Percentiles rank a stretch among this genome's conserved stretches.
These are phyloP conservation scores for Ustilago loliicola DNA, from an alignment of 1,284 basidiomycete genomes.

Conservation along the genomic window DNA sequence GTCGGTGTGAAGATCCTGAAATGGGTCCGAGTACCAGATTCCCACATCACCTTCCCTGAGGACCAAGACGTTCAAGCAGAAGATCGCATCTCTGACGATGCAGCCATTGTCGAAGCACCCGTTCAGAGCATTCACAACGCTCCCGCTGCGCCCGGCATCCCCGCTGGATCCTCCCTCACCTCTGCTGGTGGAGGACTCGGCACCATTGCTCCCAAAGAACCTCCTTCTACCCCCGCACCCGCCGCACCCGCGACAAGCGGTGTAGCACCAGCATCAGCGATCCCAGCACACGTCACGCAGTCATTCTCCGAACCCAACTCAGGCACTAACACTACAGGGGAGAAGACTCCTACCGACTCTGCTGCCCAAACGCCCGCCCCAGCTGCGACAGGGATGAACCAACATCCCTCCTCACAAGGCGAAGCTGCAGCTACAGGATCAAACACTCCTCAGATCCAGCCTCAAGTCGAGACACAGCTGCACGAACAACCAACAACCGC, in stretches of 20 bases:
- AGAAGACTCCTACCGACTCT: slow-evolving; percentile 29
- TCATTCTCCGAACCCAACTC: slow-evolving; percentile 25
- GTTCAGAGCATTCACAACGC: slow-evolving; percentile 52
- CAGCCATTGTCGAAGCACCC: slow-evolving; percentile 43
- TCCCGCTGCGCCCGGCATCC: slow-evolving; percentile 18
- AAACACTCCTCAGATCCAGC: slow-evolving; percentile 33
- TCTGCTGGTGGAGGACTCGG: slow-evolving; percentile 36
- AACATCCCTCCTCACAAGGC: slow-evolving; percentile 21
- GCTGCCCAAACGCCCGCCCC: slow-evolving; percentile 24
- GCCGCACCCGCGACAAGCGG: slow-evolving; percentile 2
- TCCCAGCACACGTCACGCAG: slow-evolving; percentile 31
- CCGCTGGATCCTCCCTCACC: slow-evolving; percentile 14
- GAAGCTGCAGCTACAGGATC: slow-evolving; percentile 13
- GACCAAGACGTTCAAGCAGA: slow-evolving; percentile 42
- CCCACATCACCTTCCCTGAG: slow-evolving; percentile 28
- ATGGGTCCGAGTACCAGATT: slow-evolving; percentile 29
- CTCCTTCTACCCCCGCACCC: slow-evolving; percentile 17
- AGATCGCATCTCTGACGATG: slow-evolving; percentile 32
- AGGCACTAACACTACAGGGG: slow-evolving; percentile 18
- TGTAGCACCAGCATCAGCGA: slow-evolving; percentile 32
- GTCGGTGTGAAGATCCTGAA: slow-evolving; percentile 43
- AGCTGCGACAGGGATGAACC: slow-evolving; percentile 4
- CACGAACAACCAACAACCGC: slow-evolving; percentile 27
- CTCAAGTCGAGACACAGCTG: slow-evolving; percentile 42
- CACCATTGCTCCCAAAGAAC: slow-evolving; percentile 42